Evolutionary conservation across 2,329 filamentous ascomycete species (phyloP).

Genomic region (Corinectria fuckeliana): DNA sequence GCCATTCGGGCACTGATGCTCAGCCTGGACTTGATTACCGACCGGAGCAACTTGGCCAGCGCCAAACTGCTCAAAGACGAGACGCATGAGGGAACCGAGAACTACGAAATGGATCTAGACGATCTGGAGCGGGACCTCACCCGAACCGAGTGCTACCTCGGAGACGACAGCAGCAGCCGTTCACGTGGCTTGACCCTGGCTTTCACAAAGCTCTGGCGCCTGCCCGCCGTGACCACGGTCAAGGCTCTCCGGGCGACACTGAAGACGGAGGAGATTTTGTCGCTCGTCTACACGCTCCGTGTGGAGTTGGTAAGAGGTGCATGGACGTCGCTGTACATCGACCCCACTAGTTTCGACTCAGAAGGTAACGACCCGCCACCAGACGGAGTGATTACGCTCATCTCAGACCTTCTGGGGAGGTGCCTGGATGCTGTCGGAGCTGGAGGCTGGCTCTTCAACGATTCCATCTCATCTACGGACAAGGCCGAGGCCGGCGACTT

Average conservation of each 20-base stretch:
- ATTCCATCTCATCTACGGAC: slow-evolving; percentile 57
- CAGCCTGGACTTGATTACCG: slow-evolving; percentile 67
- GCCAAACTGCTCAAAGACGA: slow-evolving; percentile 43
- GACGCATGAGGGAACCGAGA: slow-evolving; percentile 38
- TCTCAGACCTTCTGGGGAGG: slow-evolving; percentile 73
- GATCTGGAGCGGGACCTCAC: slow-evolving; percentile 70
- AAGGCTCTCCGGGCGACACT: slow-evolving; percentile 68
- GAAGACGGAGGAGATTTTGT: slow-evolving; percentile 71
- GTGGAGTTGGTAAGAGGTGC: slow-evolving; percentile 76
- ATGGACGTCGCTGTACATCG: slow-evolving; percentile 77
- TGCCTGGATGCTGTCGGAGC: slow-evolving; percentile 79
- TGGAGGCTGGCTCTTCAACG: slow-evolving; percentile 75
- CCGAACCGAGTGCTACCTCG: slow-evolving; percentile 70
- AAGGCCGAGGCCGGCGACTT: slow-evolving; percentile 66
- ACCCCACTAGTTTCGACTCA: slow-evolving; percentile 56
- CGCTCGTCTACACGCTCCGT: slow-evolving; percentile 74
- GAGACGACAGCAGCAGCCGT: slow-evolving; percentile 67
- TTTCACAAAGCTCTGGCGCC: slow-evolving; percentile 72
- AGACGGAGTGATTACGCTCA: slow-evolving; percentile 72
- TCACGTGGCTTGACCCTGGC: slow-evolving; percentile 70
- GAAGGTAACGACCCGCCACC: slow-evolving; percentile 56
- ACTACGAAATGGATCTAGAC: slow-evolving; percentile 62
- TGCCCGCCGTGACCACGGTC: slow-evolving; percentile 66
- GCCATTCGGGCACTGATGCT: slow-evolving; percentile 71
- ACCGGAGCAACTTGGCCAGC: slow-evolving; percentile 42